Evolutionary conservation across 345 rosid genomes (phyloP).

Genomic region (Eucalyptus microcorys): DNA sequence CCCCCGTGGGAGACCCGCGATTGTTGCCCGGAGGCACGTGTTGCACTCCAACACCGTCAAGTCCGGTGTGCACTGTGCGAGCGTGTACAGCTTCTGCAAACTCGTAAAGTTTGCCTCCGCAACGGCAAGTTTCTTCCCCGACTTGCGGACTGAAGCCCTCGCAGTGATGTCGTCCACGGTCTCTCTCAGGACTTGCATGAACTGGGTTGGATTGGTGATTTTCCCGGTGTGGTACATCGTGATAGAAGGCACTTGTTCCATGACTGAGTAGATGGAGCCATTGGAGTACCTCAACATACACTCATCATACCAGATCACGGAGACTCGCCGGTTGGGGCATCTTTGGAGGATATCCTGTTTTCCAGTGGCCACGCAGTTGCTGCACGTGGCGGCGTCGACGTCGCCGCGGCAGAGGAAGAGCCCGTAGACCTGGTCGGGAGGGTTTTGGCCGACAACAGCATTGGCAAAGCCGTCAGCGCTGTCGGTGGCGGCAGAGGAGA

Average conservation of each 20-base stretch:
- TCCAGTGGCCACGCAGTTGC: neutral
- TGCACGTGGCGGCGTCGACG: neutral
- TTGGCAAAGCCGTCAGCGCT: neutral
- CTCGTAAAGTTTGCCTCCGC: neutral
- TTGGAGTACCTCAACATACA: constrained; percentile 17
- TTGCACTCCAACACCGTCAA: constrained; percentile 8
- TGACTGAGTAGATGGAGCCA: neutral
- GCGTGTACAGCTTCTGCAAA: constrained; percentile 17
- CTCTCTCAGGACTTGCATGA: neutral
- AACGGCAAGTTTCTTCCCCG: constrained; percentile 19
- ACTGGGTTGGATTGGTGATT: neutral
- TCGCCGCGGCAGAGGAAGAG: constrained; percentile 35
- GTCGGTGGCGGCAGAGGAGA: neutral
- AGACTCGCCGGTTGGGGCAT: constrained; percentile 14
- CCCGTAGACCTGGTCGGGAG: constrained; percentile 9
- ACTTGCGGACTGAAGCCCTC: neutral
- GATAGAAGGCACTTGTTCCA: neutral
- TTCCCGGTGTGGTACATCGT: neutral
- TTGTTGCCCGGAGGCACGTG: constrained; percentile 1
- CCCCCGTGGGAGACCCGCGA: neutral
- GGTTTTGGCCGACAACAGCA: neutral
- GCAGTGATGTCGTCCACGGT: neutral
- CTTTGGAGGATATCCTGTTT: neutral
- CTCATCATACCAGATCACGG: constrained; percentile 11
- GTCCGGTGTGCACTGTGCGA: constrained; percentile 54